Evolutionary conservation across 129 eudicot species (phyloP).

Genomic region (Ambrosia artemisiifolia): DNA sequence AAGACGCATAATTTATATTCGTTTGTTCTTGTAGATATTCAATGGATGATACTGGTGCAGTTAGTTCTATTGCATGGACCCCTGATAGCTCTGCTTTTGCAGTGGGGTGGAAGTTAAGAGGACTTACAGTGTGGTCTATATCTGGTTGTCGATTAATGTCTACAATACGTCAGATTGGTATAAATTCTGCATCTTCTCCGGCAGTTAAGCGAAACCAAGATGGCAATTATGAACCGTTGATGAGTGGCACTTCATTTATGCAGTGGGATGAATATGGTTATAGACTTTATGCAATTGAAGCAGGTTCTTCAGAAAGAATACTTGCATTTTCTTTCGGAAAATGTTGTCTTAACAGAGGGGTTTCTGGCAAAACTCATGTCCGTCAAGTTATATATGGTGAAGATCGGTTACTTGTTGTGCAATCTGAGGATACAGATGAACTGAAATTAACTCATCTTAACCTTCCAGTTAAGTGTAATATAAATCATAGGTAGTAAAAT

Average conservation of each 20-base stretch:
- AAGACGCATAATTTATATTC: background rate
- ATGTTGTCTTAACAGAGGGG: slow-evolving; percentile 92
- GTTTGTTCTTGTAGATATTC: slow-evolving; percentile 86
- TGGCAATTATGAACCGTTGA: slow-evolving; percentile 72
- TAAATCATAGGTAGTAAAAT: background rate
- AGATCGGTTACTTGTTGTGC: slow-evolving; percentile 94
- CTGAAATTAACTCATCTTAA: slow-evolving; percentile 87
- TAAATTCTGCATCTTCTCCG: slow-evolving; percentile 80
- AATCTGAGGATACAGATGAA: slow-evolving; percentile 95
- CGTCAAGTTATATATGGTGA: slow-evolving; percentile 95
- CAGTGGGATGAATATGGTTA: slow-evolving; percentile 98
- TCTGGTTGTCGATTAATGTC: slow-evolving; percentile 99
- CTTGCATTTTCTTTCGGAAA: slow-evolving; percentile 89
- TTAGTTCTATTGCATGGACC: slow-evolving; percentile 88
- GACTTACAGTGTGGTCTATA: slow-evolving; percentile 93
- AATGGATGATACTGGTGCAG: slow-evolving; percentile 90
- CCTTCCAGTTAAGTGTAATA: slow-evolving; percentile 83
- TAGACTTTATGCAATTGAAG: slow-evolving; percentile 80
- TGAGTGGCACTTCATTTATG: slow-evolving; percentile 81
- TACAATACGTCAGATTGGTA: slow-evolving; percentile 83
- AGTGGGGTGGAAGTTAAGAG: slow-evolving; percentile 95
- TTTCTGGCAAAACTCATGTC: slow-evolving; percentile 72
- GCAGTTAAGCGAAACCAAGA: slow-evolving; percentile 68
- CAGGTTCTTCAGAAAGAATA: slow-evolving; percentile 77
- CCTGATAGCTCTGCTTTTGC: slow-evolving; percentile 97